Evolutionary conservation across 352 stramenopile species (phyloP), one percentile per base, ranked within the genome.

Genomic region (Pythium monospermum): DNA sequence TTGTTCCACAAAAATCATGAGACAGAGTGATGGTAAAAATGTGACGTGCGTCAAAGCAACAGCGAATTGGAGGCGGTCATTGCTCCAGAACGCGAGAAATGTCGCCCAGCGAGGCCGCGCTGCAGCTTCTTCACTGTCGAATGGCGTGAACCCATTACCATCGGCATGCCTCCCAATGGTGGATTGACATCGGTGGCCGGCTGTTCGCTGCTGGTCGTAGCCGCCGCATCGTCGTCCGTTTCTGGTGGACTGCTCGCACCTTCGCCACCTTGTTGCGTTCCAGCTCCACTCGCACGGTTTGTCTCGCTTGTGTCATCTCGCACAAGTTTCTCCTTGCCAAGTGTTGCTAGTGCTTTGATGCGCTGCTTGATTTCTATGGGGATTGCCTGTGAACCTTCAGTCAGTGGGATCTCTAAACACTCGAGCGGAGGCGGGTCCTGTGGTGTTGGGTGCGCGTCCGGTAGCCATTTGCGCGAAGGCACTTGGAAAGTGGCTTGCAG

Each of bases 401-500:
- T 79, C 6, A 83, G 69, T 15, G 70, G 62, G 18, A 89, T 73
- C 51, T 88, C 71, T 13, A 59, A 57, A 50, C 77, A 91, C 30
- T 74, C 68, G 6, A 86, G 53, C 6, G 67, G 60, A 23, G 80
- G 67, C 10, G 76, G 76, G 12, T 86, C 70, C 11, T 76, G 71
- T 0, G 77, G 77, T 22, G 51, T 63, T 16, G 66, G 64, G 13
- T 72, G 49, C 1, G 56, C 63, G 4, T 78, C 60, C 0, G 75
- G 70, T 15, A 68, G 49, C 72, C 76, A 91, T 51, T 91, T 91
- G 30, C 68, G 53, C 31, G 69, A 66, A 1, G 69, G 64, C 4
- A 91, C 70, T 0, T 69, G 73, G 57, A 87, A 88, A 16, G 70
- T 86, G 15, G 71, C 61, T 33, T 79, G 71, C 4, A 90, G 60